These are phyloP conservation scores for Fragaria ananassa DNA, from an alignment of 306 rosid species.

Conservation along the genomic window DNA sequence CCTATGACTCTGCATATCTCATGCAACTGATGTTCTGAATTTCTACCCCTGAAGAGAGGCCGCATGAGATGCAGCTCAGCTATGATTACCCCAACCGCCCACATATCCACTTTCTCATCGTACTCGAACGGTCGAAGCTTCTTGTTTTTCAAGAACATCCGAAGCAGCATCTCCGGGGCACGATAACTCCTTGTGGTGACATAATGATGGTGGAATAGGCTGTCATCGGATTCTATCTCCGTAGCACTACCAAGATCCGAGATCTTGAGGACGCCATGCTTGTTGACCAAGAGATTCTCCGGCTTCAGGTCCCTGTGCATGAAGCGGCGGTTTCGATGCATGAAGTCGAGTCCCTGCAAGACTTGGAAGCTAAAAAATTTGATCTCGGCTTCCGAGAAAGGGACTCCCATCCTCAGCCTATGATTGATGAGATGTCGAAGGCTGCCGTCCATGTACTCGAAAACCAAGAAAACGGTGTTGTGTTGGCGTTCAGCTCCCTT, in stretches of 20 bases:
- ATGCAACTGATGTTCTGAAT: background rate
- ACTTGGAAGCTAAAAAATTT: background rate
- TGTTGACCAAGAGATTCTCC: background rate
- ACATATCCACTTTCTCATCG: background rate
- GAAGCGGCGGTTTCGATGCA: background rate
- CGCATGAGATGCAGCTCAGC: background rate
- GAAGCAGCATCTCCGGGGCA: background rate
- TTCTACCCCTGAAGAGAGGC: background rate
- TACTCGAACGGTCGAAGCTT: background rate
- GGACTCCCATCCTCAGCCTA: background rate
- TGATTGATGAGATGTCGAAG: background rate
- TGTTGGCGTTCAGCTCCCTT: too few relatives aligned
- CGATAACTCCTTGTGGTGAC: background rate
- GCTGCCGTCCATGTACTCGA: background rate
- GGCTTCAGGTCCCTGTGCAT: constrained; percentile 4
- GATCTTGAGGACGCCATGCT: background rate
- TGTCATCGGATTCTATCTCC: background rate
- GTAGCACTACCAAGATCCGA: background rate
- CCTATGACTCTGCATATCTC: background rate
- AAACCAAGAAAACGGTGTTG: background rate
- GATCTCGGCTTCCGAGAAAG: background rate
- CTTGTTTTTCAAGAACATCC: background rate
- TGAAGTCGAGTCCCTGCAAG: background rate
- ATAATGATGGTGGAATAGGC: background rate
- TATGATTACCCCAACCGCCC: background rate